Base-by-base conservation (phyloP, 371 early-diverging fungal genomes). In the Apophysomyces trapeziformis region DNA sequence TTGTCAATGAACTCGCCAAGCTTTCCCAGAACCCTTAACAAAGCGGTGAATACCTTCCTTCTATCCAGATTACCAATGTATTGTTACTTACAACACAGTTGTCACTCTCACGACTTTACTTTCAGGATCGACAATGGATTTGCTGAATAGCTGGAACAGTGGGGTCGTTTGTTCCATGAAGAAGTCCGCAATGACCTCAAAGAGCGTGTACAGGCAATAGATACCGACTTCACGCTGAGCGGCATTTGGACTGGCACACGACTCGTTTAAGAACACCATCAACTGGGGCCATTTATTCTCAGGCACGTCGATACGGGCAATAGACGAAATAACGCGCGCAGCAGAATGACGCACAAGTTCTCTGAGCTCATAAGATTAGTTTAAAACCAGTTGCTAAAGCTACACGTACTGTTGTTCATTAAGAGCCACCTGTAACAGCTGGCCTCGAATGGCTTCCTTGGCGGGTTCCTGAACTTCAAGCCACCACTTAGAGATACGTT, bases 221-320 rank as follows among this genome's bases (percentile, higher is more conserved):
- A 93, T 84, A 13, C 95, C 96, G 16, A 94, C 87, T 72, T 96
- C 96, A 47, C 97, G 94, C 62, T 95, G 94, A 36, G 81, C 82
- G 6, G 88, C 85, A 7, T 75, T 83, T 39, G 85, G 38, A 68
- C 92, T 93, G 54, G 79, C 77, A 71, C 91, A 92, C 60, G 93
- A 91, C 70, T 89, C 81, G 71, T 90, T 88, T 54, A 96, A 75
- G 70, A 94, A 92, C 43, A 85, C 82, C 21, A 94, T 71, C 60
- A 96, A 79, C 21, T 92, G 88, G 21, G 87, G 81, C 97, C 97
- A 96, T 47, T 82, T 81, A 60, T 88, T 84, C 57, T 87, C 77
- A 4, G 91, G 90, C 14, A 95, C 74, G 71, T 96, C 96, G 16
- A 90, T 75, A 67, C 90, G 85, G 38, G 96, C 97, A 41, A 95